phyloP scores from a whole-genome alignment of 208 protist genomes.

The Acanthamoeba triangularis region DNA sequence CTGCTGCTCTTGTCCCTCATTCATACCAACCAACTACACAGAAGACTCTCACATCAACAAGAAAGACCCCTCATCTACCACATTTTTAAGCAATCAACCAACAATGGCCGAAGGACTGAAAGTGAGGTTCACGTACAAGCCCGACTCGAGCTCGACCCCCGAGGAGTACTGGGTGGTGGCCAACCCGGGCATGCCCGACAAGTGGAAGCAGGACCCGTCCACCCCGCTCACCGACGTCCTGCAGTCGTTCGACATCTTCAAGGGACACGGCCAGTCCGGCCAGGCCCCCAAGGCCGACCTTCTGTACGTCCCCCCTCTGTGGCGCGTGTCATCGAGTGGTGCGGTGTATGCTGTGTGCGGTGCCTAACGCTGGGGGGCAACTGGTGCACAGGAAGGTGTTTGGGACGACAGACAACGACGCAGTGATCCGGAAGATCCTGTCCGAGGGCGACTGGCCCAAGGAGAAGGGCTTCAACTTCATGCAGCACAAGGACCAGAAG shows the following conservation, averaged over 20 bases:
- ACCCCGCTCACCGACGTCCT: constrained; percentile 54
- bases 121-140: constrained; percentile 9
- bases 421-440: constrained; percentile 63
- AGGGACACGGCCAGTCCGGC: constrained; percentile 43
- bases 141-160: neutral
- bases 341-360: neutral
- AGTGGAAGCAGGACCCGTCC: constrained; percentile 40
- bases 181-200: constrained; percentile 73
- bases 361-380: neutral
- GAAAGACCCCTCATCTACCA: neutral
- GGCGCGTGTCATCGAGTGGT: neutral
- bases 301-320: neutral
- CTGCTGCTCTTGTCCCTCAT: neutral
- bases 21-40: neutral
- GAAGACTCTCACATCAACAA: neutral
- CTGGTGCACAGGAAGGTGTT: neutral
- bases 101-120: constrained; percentile 25
- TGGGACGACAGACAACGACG: constrained; percentile 40
- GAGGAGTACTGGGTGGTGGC: constrained; percentile 59
- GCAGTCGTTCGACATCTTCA: constrained; percentile 73
- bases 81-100: neutral
- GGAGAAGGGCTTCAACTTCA: constrained; percentile 3
- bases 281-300: neutral
- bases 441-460: constrained; percentile 42
- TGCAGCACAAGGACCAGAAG: constrained; percentile 44